These are phyloP conservation scores for Polytrichum commune DNA, from an alignment of 225 moss, liverwort and hornwort genomes.

Conservation along the genomic window DNA sequence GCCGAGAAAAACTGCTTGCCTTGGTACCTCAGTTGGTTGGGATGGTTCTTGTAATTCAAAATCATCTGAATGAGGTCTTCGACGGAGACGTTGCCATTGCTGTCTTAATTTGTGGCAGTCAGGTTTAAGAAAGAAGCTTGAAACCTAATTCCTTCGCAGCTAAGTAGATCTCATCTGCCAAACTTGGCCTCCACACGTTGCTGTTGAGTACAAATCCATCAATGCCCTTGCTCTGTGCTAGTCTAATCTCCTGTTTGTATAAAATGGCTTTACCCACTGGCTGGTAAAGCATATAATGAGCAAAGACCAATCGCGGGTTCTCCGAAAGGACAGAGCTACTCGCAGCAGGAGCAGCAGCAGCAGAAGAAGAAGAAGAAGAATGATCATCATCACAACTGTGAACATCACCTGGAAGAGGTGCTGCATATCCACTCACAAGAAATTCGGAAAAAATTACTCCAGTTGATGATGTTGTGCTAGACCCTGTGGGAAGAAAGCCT, in stretches of 20 bases:
- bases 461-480: no score
- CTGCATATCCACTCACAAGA: no score
- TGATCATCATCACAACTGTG: no score
- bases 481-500: no score
- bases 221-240: not conserved
- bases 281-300: no score
- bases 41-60: constrained; percentile 4
- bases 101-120: not conserved
- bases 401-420: no score
- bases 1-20: constrained; percentile 16
- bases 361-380: no score
- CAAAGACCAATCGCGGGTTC: no score
- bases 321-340: no score
- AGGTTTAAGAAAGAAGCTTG: constrained; percentile 14
- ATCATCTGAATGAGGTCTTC: constrained; percentile 17
- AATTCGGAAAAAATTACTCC: no score
- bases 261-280: no score
- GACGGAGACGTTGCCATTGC: constrained; percentile 3
- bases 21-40: constrained; percentile 23
- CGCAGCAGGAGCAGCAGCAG: no score
- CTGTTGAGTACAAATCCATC: constrained; percentile 3
- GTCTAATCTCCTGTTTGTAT: not conserved
- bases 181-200: constrained; percentile 3
- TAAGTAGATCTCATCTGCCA: constrained; percentile 12
- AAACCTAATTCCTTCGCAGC: constrained; percentile 12